Percentiles rank a stretch among this genome's conserved stretches.
phyloP scores from a whole-genome alignment of 1,284 basidiomycete species.

The Apiotrichum siamense region DNA sequence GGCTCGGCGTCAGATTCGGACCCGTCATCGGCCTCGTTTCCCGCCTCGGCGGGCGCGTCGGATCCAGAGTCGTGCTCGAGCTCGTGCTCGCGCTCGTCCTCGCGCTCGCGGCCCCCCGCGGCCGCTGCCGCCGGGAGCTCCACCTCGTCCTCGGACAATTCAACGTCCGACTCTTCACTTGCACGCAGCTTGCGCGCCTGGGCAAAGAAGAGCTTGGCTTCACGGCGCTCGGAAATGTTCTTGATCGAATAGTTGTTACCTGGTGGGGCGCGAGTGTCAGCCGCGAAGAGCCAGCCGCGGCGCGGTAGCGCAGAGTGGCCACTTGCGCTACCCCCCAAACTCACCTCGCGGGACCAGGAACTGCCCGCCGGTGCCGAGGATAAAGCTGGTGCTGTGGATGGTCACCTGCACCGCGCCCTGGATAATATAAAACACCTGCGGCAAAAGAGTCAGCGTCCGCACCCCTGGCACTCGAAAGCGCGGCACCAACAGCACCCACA shows the following conservation, averaged over 20 bases:
- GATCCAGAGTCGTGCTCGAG: not conserved
- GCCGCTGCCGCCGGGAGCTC: not conserved
- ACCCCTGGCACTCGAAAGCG: too few species aligned
- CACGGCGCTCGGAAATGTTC: conserved; percentile 68
- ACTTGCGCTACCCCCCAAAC: too few species aligned
- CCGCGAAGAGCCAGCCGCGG: too few species aligned
- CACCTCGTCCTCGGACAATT: conserved; percentile 16
- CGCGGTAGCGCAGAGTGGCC: too few species aligned
- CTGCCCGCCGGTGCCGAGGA: conserved; percentile 74
- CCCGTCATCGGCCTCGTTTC: too few species aligned
- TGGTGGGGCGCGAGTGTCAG: conserved; percentile 40
- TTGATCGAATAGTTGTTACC: conserved; percentile 87
- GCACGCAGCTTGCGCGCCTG: conserved; percentile 71
- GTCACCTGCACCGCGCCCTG: conserved; percentile 80
- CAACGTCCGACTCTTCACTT: conserved; percentile 39
- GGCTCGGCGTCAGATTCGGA: not conserved
- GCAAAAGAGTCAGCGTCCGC: not conserved
- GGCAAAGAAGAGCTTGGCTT: conserved; percentile 82
- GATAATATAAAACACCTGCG: conserved; percentile 83
- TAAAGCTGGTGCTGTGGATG: conserved; percentile 69
- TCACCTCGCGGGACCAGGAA: conserved; percentile 85
- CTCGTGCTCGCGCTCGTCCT: not conserved
- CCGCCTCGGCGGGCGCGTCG: too few species aligned
- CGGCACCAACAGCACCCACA: too few species aligned
- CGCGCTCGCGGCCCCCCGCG: not conserved